A percentile compares a stretch with the other conserved stretches of the same genome.
These are phyloP conservation scores for Nothopassalora personata DNA, from an alignment of 2,329 filamentous ascomycete genomes.

Conservation along the genomic window DNA sequence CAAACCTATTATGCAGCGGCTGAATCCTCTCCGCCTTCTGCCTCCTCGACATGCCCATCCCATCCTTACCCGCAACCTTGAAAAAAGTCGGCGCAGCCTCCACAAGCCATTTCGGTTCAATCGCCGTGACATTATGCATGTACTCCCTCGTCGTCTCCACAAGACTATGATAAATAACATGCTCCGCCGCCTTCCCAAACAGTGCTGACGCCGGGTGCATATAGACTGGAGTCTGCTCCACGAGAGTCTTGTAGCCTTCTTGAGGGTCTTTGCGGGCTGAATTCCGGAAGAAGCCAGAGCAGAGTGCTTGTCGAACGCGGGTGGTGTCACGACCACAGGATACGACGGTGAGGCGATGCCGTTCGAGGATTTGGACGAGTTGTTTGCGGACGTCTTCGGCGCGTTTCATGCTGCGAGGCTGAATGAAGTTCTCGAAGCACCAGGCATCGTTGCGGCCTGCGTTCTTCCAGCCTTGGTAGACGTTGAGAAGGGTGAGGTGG, in stretches of 20 bases:
- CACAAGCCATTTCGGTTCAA: constrained; percentile 91
- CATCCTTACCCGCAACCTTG: constrained; percentile 86
- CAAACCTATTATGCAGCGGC: constrained; percentile 89
- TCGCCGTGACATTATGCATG: constrained; percentile 89
- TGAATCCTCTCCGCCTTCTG: constrained; percentile 93
- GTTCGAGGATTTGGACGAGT: constrained; percentile 86
- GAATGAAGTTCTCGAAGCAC: constrained; percentile 98
- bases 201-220: constrained; percentile 87
- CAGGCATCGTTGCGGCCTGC: constrained; percentile 77
- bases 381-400: constrained; percentile 91
- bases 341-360: constrained; percentile 75
- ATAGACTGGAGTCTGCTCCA: constrained; percentile 90
- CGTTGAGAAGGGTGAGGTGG: constrained; percentile 89
- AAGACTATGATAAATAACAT: constrained; percentile 88
- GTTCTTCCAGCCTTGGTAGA: constrained; percentile 95
- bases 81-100: constrained; percentile 98
- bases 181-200: constrained; percentile 93
- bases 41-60: constrained; percentile 66
- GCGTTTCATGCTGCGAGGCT: constrained; percentile 79
- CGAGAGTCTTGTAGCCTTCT: constrained; percentile 96
- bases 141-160: constrained; percentile 96
- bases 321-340: constrained; percentile 85
- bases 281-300: constrained; percentile 93
- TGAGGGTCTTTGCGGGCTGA: constrained; percentile 89
- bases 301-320: constrained; percentile 82